Evolutionary conservation across 805 yeast species (phyloP).

Genomic region (Metschnikowia amazonensis): DNA sequence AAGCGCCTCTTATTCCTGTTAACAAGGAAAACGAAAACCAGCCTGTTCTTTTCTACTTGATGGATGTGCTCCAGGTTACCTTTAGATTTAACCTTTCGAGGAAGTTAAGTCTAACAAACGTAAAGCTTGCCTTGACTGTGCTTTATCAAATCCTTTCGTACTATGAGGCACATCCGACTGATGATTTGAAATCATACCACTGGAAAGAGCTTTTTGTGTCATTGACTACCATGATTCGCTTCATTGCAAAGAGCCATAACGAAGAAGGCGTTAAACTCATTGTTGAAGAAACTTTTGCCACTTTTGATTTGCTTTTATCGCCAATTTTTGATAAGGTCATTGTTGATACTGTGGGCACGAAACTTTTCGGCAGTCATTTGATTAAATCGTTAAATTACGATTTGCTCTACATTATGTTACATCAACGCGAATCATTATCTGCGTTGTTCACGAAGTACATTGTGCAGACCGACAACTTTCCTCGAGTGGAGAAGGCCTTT

Average conservation of each 20-base stretch:
- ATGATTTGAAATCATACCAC: slow-evolving; percentile 23
- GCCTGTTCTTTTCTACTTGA: slow-evolving; percentile 26
- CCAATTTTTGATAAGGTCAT: slow-evolving; percentile 19
- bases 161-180: slow-evolving; percentile 15
- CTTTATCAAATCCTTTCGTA: slow-evolving; percentile 25
- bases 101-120: slow-evolving; percentile 30
- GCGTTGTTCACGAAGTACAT: slow-evolving; percentile 17
- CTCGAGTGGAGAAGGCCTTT: slow-evolving; percentile 14
- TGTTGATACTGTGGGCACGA: slow-evolving; percentile 15
- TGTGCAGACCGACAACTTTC: slow-evolving; percentile 12
- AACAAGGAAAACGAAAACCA: slow-evolving; percentile 16
- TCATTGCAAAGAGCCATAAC: slow-evolving; percentile 17
- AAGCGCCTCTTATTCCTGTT: slow-evolving; percentile 30
- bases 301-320: slow-evolving; percentile 15
- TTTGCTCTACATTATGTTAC: slow-evolving; percentile 27
- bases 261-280: slow-evolving; percentile 19
- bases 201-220: slow-evolving; percentile 36
- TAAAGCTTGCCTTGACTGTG: slow-evolving; percentile 25
- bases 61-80: slow-evolving; percentile 16
- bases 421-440: slow-evolving; percentile 22
- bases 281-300: slow-evolving; percentile 16
- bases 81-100: slow-evolving; percentile 37
- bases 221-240: slow-evolving; percentile 28
- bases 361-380: slow-evolving; percentile 18
- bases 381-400: slow-evolving; percentile 28